Percentiles rank a stretch among this genome's conserved stretches.
Evolutionary conservation across 495 filamentous ascomycete genomes (phyloP).

Genomic region (Penicillium fimorum): DNA sequence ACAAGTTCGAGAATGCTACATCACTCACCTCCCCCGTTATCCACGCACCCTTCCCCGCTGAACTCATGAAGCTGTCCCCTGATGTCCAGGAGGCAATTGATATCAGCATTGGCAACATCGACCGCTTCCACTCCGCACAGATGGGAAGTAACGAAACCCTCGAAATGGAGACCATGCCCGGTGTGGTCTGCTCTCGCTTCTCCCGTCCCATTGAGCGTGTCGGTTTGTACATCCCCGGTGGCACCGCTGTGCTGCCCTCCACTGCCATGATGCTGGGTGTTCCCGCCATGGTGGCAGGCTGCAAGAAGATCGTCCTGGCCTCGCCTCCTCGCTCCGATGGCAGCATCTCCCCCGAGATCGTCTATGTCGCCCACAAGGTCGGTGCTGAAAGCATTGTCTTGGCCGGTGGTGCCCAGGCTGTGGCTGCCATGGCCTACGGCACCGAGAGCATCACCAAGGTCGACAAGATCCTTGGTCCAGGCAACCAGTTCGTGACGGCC

Average conservation of each 20-base stretch:
- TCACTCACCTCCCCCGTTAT: conserved; percentile 86
- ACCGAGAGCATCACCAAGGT: conserved; percentile 82
- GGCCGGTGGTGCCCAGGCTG: conserved; percentile 94
- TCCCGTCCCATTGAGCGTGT: conserved; percentile 89
- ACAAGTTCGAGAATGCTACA: conserved; percentile 95
- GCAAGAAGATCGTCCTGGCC: conserved; percentile 88
- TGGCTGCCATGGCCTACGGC: conserved; percentile 71
- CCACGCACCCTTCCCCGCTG: conserved; percentile 77
- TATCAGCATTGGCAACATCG: conserved; percentile 87
- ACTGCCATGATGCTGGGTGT: conserved; percentile 98
- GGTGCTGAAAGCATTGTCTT: conserved; percentile 93
- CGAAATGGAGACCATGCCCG: conserved; percentile 93
- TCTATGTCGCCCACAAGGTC: conserved; percentile 96
- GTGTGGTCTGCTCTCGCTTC: conserved; percentile 91
- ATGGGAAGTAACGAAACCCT: conserved; percentile 71
- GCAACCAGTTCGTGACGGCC: conserved; percentile 98
- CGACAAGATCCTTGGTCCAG: conserved; percentile 97
- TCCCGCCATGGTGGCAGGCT: conserved; percentile 96
- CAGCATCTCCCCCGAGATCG: conserved; percentile 90
- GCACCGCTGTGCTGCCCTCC: conserved; percentile 91
- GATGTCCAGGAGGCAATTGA: conserved; percentile 92
- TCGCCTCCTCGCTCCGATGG: conserved; percentile 89
- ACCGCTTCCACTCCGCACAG: conserved; percentile 89
- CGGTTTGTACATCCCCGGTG: conserved; percentile 91
- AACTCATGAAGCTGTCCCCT: conserved; percentile 76